These are phyloP conservation scores for Rhododendron kiyosumense DNA, from an alignment of 148 eudicot species.

Conservation along the genomic window DNA sequence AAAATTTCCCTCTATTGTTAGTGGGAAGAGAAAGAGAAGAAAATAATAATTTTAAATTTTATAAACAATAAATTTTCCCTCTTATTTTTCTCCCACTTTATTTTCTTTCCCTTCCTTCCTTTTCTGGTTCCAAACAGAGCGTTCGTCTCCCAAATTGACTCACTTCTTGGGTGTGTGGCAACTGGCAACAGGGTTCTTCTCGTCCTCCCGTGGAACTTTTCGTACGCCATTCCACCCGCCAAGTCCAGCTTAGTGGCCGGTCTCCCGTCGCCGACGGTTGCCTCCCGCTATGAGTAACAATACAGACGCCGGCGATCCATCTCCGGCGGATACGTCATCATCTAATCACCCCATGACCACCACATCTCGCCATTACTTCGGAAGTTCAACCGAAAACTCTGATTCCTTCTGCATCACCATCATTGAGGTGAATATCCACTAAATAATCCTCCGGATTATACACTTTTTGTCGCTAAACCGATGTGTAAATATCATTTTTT, in stretches of 20 bases:
- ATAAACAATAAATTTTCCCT: no score
- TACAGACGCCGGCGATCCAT: constrained; percentile 11
- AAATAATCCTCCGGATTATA: background rate
- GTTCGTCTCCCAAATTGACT: no score
- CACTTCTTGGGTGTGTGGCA: background rate
- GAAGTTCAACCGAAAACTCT: constrained; percentile 14
- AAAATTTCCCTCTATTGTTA: no score
- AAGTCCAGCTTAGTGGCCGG: background rate
- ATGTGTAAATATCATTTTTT: background rate
- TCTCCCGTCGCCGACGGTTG: background rate
- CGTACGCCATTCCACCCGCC: background rate
- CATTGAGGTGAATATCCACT: constrained; percentile 42
- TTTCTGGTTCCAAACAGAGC: no score
- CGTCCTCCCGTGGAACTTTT: background rate
- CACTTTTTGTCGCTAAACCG: background rate
- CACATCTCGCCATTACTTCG: constrained; percentile 44
- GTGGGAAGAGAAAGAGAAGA: no score
- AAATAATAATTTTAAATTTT: no score
- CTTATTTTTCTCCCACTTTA: no score
- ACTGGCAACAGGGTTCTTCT: background rate
- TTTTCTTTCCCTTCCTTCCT: no score
- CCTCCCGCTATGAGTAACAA: background rate
- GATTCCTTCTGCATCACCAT: constrained; percentile 52
- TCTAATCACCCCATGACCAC: constrained; percentile 36
- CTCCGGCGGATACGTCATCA: background rate